Percentiles rank a stretch among this genome's conserved stretches.
These are phyloP conservation scores for Syzygium grande DNA, from an alignment of 345 rosid species.

Conservation along the genomic window DNA sequence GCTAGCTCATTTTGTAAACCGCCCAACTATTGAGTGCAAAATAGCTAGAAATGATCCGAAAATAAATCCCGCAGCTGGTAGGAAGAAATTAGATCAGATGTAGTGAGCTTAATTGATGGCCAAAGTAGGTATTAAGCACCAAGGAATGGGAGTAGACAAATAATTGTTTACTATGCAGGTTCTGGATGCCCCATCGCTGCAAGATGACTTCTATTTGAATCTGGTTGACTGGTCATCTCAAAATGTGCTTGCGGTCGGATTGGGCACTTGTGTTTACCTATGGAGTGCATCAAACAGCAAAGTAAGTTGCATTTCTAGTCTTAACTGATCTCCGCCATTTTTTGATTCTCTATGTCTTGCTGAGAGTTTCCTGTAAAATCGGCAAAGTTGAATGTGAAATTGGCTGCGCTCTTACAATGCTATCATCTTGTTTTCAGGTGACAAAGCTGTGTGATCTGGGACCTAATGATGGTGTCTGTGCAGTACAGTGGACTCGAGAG, in stretches of 20 bases:
- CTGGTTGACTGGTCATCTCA: conserved; percentile 99
- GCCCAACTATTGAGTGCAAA: background rate
- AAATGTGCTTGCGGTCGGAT: conserved; percentile 91
- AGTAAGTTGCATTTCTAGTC: conserved; percentile 30
- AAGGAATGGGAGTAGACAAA: background rate
- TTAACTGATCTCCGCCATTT: background rate
- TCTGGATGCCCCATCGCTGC: conserved; percentile 93
- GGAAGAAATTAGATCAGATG: background rate
- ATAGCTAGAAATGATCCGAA: background rate
- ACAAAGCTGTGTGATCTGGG: conserved; percentile 92
- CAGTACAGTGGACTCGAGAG: conserved; percentile 95
- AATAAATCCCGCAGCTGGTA: background rate
- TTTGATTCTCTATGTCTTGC: background rate
- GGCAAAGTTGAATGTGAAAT: background rate
- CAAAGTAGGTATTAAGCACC: background rate
- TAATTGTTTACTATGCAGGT: conserved; percentile 41
- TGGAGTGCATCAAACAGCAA: conserved; percentile 98
- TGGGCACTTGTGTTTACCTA: conserved; percentile 92
- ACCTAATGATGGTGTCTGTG: conserved; percentile 72
- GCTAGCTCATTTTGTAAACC: background rate
- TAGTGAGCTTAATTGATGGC: background rate
- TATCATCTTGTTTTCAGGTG: conserved; percentile 40
- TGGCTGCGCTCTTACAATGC: background rate
- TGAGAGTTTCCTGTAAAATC: background rate
- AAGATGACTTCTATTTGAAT: conserved; percentile 95